Conservation (phyloP, 306 rosid species). For the Hylodesmum podocarpum region DNA sequence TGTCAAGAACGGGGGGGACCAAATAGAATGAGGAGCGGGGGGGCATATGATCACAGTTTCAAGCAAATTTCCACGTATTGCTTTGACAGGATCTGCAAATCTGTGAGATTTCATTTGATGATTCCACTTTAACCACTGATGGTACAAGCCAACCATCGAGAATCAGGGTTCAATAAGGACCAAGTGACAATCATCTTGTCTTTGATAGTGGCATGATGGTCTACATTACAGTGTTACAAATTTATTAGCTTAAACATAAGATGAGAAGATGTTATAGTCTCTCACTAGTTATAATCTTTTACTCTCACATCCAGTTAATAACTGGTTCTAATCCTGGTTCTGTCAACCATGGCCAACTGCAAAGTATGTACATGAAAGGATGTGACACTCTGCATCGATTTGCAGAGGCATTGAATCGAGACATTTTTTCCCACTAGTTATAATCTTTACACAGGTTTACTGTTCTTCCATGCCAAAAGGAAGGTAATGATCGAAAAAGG, state of each 20-base stretch:
- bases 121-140: conserved; percentile 29
- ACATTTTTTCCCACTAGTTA: too few relatives aligned
- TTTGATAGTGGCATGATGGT: neutral
- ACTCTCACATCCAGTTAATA: neutral
- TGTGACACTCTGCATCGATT: neutral
- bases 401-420: neutral
- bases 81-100: conserved; percentile 5
- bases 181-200: conserved; percentile 11
- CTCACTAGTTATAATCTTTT: neutral
- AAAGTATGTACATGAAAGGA: neutral
- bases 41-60: conserved; percentile 12
- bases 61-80: neutral
- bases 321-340: neutral
- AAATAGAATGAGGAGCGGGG: neutral
- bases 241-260: neutral
- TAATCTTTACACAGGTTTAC: neutral
- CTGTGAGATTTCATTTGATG: conserved; percentile 3
- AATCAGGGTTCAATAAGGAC: conserved; percentile 4
- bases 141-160: conserved; percentile 19
- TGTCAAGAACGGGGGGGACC: conserved; percentile 16
- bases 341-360: neutral
- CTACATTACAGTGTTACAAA: neutral
- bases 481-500: neutral
- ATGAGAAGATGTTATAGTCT: neutral
- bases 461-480: neutral